Evolutionary conservation across 139 green algal species (phyloP), one percentile per base, ranked within the genome.

Genomic region (Tetratostichococcus sp.): DNA sequence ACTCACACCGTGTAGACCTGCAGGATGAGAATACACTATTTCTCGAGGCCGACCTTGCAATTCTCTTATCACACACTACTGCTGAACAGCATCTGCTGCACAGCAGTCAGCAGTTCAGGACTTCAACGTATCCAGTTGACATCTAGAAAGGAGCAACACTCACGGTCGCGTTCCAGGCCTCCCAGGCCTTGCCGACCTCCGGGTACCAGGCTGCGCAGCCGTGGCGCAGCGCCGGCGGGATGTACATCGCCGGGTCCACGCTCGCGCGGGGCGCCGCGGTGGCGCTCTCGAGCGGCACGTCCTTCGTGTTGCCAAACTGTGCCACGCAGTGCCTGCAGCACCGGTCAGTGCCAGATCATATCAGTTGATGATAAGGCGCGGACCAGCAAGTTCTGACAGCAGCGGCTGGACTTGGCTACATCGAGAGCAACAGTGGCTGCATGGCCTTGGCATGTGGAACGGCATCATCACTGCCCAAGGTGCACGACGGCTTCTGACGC

Each of bases 201-300:
- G 84, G 83, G 71, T 89, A 79, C 85, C 85, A 89, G 35, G 83
- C 85, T 6, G 75, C 35, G 69, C 73, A 76, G 14, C 80, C 75
- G 21, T 62, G 30, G 1, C 76, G 70, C 32, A 89, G 76, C 1
- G 83, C 78, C 11, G 85, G 85, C 5, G 85, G 83, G 22, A 77
- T 85, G 75, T 85, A 89, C 30, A 87, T 69, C 25, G 75, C 50
- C 5, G 85, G 72, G 43, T 81, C 75, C 58, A 89, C 75, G 5
- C n/a, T 28, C 16, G 72, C 74, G 26, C 65, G 69, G 0, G 72
- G 78, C 2, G 85, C 80, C 31, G 59, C 70, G 30, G 83, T 66
- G 17, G 84, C 80, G n/a, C 75, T 82, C 72, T 85, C 83, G 14
- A 89, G 70, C 11, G 85, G 85, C 65, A 87, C 80, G 71, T 87